phyloP scores from a whole-genome alignment of 805 yeast genomes.

The Starmera amethionina region DNA sequence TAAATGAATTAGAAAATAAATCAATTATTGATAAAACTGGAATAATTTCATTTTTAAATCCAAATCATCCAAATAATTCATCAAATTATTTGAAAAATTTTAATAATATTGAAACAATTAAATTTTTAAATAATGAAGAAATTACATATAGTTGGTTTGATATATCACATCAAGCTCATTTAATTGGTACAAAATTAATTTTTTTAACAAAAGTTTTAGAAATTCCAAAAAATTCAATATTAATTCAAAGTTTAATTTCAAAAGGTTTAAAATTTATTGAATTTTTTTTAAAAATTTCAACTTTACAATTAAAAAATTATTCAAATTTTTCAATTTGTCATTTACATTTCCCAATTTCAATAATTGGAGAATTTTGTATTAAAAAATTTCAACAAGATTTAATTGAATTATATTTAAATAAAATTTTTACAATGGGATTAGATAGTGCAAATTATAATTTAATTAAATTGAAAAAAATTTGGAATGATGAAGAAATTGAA shows the following conservation, averaged over 20 bases:
- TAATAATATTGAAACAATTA: conserved; percentile 5
- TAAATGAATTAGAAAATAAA: conserved; percentile 34
- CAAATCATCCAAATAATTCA: conserved; percentile 13
- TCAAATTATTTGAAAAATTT: conserved; percentile 2
- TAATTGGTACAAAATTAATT: conserved; percentile 26
- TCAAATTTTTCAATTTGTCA: conserved; percentile 29
- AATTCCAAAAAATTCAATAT: conserved; percentile 25
- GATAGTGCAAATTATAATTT: conserved; percentile 37
- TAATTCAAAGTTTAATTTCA: conserved; percentile 26
- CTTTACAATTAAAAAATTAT: conserved; percentile 13
- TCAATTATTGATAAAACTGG: conserved; percentile 16
- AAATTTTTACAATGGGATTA: conserved; percentile 32
- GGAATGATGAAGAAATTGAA: conserved; percentile 22
- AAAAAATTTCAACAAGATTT: conserved; percentile 24
- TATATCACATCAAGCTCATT: conserved; percentile 38
- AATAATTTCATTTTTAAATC: conserved; percentile 11
- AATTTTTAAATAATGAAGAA: conserved; percentile 1
- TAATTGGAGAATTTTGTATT: conserved; percentile 37
- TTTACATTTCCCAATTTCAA: conserved; percentile 45
- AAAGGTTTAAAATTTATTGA: conserved; percentile 20
- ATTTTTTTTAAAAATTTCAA: conserved; percentile 16
- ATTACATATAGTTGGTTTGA: conserved; percentile 39
- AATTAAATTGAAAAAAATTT: conserved; percentile 18
- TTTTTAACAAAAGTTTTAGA: conserved; percentile 27
- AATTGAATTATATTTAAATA: conserved; percentile 26